A percentile compares a stretch with the other conserved stretches of the same genome.
phyloP scores from a whole-genome alignment of 805 yeast species.

The Candida wancherniae region DNA sequence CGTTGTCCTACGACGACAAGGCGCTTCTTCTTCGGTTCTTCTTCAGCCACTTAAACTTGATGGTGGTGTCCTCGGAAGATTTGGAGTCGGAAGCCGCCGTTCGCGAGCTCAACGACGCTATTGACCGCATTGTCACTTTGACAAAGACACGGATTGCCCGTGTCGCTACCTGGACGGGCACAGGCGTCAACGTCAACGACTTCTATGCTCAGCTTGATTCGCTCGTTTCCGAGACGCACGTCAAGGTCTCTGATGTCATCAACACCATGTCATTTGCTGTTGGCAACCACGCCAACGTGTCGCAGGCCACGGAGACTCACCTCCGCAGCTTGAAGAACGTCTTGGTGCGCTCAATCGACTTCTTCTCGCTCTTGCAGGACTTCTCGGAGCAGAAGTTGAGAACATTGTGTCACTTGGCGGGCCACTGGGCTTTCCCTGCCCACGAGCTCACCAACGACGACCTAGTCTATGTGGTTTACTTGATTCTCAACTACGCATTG shows the following conservation, averaged over 20 bases:
- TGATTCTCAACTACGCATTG: slow-evolving; percentile 48
- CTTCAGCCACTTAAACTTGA: slow-evolving; percentile 34
- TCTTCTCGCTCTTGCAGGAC: slow-evolving; percentile 23
- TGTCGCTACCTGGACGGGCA: slow-evolving; percentile 43
- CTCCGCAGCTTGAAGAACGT: slow-evolving; percentile 22
- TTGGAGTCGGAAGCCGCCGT: slow-evolving; percentile 9
- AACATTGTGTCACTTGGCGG: slow-evolving; percentile 38
- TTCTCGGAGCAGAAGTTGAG: slow-evolving; percentile 22
- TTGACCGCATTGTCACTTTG: slow-evolving; percentile 20
- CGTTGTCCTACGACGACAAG: slow-evolving; percentile 24
- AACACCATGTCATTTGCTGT: slow-evolving; percentile 35
- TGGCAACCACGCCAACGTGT: slow-evolving; percentile 22
- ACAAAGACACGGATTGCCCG: slow-evolving; percentile 31
- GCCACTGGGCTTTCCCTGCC: slow-evolving; percentile 69
- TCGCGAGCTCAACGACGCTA: slow-evolving; percentile 17
- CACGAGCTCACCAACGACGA: slow-evolving; percentile 63
- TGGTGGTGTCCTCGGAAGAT: slow-evolving; percentile 18
- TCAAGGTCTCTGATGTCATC: slow-evolving; percentile 21
- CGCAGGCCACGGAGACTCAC: slow-evolving; percentile 18
- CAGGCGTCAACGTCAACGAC: slow-evolving; percentile 20
- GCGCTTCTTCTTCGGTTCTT: slow-evolving; percentile 30
- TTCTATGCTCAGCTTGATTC: slow-evolving; percentile 6
- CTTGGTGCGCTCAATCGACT: slow-evolving; percentile 28
- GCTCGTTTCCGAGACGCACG: slow-evolving; percentile 4
- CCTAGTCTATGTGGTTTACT: slow-evolving; percentile 52